phyloP scores from a whole-genome alignment of 768 basidiomycete species.

The Phallus indusiatus region DNA sequence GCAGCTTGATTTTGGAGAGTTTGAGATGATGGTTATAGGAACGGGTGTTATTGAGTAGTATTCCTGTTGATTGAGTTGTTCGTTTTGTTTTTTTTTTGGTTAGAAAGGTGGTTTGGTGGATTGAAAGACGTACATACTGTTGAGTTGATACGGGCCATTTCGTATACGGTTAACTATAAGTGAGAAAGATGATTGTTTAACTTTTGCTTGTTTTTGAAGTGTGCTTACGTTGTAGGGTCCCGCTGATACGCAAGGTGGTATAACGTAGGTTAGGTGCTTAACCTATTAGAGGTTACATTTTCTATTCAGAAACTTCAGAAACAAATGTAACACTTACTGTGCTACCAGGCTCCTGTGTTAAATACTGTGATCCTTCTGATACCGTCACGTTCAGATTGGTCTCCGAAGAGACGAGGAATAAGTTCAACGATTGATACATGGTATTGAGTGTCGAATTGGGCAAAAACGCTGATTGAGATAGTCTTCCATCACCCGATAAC shows the following conservation, averaged over 20 bases:
- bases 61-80: constrained; percentile 6
- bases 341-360: constrained; percentile 30
- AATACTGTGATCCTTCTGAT: constrained; percentile 25
- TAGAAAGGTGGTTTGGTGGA: not conserved
- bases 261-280: constrained; percentile 22
- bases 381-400: constrained; percentile 33
- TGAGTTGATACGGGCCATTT: constrained; percentile 27
- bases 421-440: constrained; percentile 29
- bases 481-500: constrained; percentile 38
- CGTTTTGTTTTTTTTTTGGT: no score
- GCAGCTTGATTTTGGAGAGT: constrained; percentile 20
- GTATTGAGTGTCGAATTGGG: constrained; percentile 28
- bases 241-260: constrained; percentile 32
- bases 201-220: not conserved
- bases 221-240: constrained; percentile 35
- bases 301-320: not conserved
- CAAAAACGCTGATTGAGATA: constrained; percentile 24
- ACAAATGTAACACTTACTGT: constrained; percentile 27
- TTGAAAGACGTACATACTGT: constrained; percentile 8
- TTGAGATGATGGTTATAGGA: constrained; percentile 26
- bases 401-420: constrained; percentile 34
- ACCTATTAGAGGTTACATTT: not conserved
- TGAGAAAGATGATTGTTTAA: not conserved
- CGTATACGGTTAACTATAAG: constrained; percentile 37
- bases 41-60: constrained; percentile 35